A percentile compares a stretch with the other conserved stretches of the same genome.
Conservation (phyloP, 768 basidiomycete genomes). For the Russula dissimulans region DNA sequence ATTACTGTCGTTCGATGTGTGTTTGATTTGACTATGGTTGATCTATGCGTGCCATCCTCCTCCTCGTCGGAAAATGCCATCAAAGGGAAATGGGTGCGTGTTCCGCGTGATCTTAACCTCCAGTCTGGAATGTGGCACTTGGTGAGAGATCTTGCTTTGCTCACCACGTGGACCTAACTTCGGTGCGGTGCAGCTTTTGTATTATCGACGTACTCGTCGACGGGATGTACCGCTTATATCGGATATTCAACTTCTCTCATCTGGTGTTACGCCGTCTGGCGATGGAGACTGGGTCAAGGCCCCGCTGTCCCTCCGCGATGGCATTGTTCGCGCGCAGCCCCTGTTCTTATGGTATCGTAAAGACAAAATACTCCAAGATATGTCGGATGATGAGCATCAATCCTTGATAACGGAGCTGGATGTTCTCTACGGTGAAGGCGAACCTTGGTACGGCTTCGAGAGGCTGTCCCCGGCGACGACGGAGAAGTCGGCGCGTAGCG, state of each 20-base stretch:
- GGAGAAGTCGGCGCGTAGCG: constrained; percentile 30
- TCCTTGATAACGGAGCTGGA: constrained; percentile 87
- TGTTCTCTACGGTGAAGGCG: constrained; percentile 75
- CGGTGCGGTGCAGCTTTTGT: constrained; percentile 45
- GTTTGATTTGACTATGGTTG: constrained; percentile 47
- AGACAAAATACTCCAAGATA: constrained; percentile 53
- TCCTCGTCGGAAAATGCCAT: constrained; percentile 66
- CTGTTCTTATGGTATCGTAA: constrained; percentile 73
- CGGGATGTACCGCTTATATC: constrained; percentile 74
- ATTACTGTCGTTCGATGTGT: constrained; percentile 63
- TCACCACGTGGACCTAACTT: neutral
- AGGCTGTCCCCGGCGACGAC: constrained; percentile 51
- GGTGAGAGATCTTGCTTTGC: constrained; percentile 33
- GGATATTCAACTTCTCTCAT: constrained; percentile 55
- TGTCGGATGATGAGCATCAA: constrained; percentile 46
- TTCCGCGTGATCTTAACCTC: constrained; percentile 72
- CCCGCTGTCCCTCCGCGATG: constrained; percentile 51
- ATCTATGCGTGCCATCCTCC: constrained; percentile 59
- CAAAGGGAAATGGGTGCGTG: constrained; percentile 83
- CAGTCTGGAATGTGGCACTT: constrained; percentile 51
- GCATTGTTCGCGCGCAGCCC: constrained; percentile 45
- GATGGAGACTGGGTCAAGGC: constrained; percentile 57
- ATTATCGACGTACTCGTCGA: constrained; percentile 79
- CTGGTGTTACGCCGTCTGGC: constrained; percentile 39
- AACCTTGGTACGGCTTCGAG: constrained; percentile 83